A percentile compares a stretch with the other conserved stretches of the same genome.
Evolutionary conservation across 2,329 filamentous ascomycete genomes (phyloP).

Genomic region (Penicillium carneum): DNA sequence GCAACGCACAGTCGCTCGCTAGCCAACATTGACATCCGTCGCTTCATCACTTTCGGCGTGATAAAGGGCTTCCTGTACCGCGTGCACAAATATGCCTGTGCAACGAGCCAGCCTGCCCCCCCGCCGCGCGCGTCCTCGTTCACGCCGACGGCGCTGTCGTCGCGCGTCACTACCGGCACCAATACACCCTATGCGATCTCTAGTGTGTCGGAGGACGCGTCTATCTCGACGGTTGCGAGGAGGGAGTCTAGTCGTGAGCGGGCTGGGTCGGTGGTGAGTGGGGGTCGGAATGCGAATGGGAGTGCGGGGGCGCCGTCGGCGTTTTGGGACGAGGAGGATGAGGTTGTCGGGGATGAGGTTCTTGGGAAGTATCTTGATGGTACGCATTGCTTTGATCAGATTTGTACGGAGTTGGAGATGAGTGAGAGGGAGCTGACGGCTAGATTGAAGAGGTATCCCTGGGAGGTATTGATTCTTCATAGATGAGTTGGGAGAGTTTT

Average conservation of each 20-base stretch:
- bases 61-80: constrained; percentile 95
- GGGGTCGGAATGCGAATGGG: constrained; percentile 30
- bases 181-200: constrained; percentile 42
- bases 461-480: constrained; percentile 57
- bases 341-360: constrained; percentile 45
- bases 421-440: constrained; percentile 56
- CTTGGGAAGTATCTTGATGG: constrained; percentile 56
- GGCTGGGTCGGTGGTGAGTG: constrained; percentile 40
- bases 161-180: constrained; percentile 41
- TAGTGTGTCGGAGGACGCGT: constrained; percentile 33
- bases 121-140: constrained; percentile 36
- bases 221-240: constrained; percentile 17
- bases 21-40: constrained; percentile 80
- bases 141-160: constrained; percentile 38
- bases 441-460: constrained; percentile 53
- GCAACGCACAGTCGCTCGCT: constrained; percentile 75
- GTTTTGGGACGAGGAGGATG: constrained; percentile 44
- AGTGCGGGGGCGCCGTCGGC: constrained; percentile 22
- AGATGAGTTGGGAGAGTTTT: constrained; percentile 41
- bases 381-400: constrained; percentile 59
- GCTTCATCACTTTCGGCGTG: constrained; percentile 92
- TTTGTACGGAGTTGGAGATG: constrained; percentile 59
- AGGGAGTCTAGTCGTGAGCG: constrained; percentile 34
- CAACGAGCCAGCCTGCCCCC: constrained; percentile 46
- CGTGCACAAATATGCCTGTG: constrained; percentile 86